Evolutionary conservation across 768 basidiomycete species (phyloP), one percentile per base, ranked within the genome.

Genomic region (Mycena amicta): DNA sequence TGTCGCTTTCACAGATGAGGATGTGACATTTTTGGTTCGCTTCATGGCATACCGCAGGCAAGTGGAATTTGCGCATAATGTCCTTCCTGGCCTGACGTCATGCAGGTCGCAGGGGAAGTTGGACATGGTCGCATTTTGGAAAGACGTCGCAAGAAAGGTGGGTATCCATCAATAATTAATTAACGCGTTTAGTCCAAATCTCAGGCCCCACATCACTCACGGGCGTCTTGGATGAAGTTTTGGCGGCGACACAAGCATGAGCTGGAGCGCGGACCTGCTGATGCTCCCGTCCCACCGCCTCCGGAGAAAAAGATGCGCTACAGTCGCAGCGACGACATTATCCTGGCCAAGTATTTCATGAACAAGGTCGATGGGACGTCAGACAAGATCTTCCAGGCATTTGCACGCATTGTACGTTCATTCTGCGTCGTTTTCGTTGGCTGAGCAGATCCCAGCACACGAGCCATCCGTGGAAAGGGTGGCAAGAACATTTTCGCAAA

Each of bases 141-240:
- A 88, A 68, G 89, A 90, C 37, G 85, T 90, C 6, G 88, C 88
- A 2, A 66, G 71, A 15, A 89, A 85, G 83, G 90, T 82, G 64
- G 59, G 68, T 62, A 18, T 27, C 45, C 46, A 53, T 55, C 56
- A 28, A 40, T 51, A 5, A 52, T 41, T 55, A 47, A 20, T 52
- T 53, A 26, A 39, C 51, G 20, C 20, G 18, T 25, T 23, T 37
- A 53, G 20, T 56, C 50, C 52, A 27, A 52, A 43, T 55, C 22
- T 22, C 66, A 91, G 89, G 92, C 92, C 0, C 92, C 92, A 0
- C 92, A 94, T 72, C 92, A 94, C 68, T 93, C 92, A 25, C 86
- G 91, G 33, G 92, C 92, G 47, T 94, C 92, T 5, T 94, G 92
- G 92, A 92, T 94, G 90, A 94, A 94, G 72, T 94, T 87, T 72